These are phyloP conservation scores for Chalara sp. DNA, from an alignment of 2,329 filamentous ascomycete species.

Conservation along the genomic window DNA sequence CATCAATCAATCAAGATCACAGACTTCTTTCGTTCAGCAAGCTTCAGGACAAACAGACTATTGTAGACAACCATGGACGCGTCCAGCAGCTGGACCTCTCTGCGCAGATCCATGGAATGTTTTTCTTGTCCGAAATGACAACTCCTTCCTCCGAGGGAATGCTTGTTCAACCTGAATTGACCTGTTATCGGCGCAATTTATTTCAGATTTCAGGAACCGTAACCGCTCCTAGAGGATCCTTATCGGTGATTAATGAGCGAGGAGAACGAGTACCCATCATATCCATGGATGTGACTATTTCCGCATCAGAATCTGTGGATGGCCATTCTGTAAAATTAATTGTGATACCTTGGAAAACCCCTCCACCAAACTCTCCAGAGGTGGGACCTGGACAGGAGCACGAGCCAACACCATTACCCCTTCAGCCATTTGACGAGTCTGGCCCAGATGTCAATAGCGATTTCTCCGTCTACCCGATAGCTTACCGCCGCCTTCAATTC, in stretches of 20 bases:
- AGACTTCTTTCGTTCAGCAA: constrained; percentile 26
- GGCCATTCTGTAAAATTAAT: constrained; percentile 89
- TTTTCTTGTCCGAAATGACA: constrained; percentile 66
- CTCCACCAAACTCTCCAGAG: constrained; percentile 69
- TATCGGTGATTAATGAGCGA: constrained; percentile 76
- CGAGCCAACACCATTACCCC: constrained; percentile 75
- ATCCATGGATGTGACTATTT: constrained; percentile 80
- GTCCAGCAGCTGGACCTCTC: constrained; percentile 41
- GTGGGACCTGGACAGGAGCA: constrained; percentile 63
- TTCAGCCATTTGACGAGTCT: constrained; percentile 58
- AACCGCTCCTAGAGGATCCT: constrained; percentile 68
- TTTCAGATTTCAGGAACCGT: constrained; percentile 93
- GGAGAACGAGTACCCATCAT: constrained; percentile 79
- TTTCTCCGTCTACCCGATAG: constrained; percentile 84
- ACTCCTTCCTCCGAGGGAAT: constrained; percentile 43
- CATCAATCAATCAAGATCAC: constrained; percentile 27
- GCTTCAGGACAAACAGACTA: constrained; percentile 32
- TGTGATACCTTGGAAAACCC: constrained; percentile 96
- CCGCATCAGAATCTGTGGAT: constrained; percentile 91
- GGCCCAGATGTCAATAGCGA: constrained; percentile 42
- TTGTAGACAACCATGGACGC: constrained; percentile 43
- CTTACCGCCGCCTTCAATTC: constrained; percentile 91
- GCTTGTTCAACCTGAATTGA: constrained; percentile 67
- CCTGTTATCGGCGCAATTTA: constrained; percentile 90
- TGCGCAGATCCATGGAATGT: constrained; percentile 82